A percentile compares a stretch with the other conserved stretches of the same genome.
These are phyloP conservation scores for Zygoascus biomembranicola DNA, from an alignment of 805 yeast species.

Conservation along the genomic window DNA sequence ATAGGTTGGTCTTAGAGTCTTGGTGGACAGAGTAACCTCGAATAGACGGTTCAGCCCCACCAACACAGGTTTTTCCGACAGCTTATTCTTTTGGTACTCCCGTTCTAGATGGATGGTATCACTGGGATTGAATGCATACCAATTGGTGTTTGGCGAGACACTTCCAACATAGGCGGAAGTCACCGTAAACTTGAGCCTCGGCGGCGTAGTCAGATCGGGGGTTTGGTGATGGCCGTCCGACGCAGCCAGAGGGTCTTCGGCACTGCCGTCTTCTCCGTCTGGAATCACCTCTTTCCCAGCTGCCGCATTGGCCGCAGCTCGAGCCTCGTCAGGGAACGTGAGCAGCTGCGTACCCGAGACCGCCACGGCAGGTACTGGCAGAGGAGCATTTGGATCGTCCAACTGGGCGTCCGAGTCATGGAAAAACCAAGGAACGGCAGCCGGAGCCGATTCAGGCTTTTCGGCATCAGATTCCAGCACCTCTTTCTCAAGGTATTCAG, in stretches of 20 bases:
- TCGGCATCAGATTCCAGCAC: too few relatives aligned
- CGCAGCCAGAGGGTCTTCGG: not conserved
- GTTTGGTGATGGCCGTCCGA: not conserved
- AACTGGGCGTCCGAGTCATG: constrained; percentile 19
- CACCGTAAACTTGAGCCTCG: constrained; percentile 19
- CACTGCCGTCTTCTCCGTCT: not conserved
- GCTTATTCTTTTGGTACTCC: constrained; percentile 6
- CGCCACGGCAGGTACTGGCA: constrained; percentile 14
- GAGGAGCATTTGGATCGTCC: constrained; percentile 21
- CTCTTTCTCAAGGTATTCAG: too few relatives aligned
- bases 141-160: constrained; percentile 22
- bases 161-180: constrained; percentile 19
- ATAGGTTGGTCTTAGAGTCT: constrained; percentile 29
- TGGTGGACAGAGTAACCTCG: constrained; percentile 17
- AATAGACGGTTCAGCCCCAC: constrained; percentile 28
- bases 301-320: not conserved
- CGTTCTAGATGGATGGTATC: constrained; percentile 25
- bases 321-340: not conserved
- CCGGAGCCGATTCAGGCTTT: constrained; percentile 2
- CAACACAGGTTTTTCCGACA: constrained; percentile 13
- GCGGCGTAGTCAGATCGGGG: constrained; percentile 4
- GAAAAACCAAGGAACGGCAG: constrained; percentile 18
- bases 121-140: constrained; percentile 33
- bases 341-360: not conserved
- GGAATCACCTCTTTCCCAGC: not conserved